Evolutionary conservation across 2,329 filamentous ascomycete genomes (phyloP).

Genomic region (Alternaria viburni): DNA sequence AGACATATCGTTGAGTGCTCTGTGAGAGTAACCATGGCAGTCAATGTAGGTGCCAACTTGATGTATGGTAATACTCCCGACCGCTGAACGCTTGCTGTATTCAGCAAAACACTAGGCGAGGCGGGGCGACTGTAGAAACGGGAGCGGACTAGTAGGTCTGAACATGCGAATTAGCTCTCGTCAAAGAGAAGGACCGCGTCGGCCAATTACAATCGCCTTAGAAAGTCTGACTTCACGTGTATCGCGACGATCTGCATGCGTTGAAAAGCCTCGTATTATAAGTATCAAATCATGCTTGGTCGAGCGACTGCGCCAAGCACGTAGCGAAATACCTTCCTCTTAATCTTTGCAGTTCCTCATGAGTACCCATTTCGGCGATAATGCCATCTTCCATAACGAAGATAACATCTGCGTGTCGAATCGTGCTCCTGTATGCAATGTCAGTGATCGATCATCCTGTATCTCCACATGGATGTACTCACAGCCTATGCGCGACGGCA

Average conservation of each 20-base stretch:
- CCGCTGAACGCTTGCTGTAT: neutral
- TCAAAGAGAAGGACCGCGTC: neutral
- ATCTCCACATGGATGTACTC: slow-evolving; percentile 34
- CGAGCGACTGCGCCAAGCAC: neutral
- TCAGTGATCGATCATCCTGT: neutral
- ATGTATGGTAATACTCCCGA: neutral
- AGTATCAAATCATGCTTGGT: neutral
- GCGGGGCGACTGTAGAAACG: neutral
- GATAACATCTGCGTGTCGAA: slow-evolving; percentile 48
- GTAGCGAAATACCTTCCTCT: neutral
- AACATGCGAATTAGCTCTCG: neutral
- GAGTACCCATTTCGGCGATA: slow-evolving; percentile 48
- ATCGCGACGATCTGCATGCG: neutral
- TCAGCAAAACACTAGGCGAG: neutral
- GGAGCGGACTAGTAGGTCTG: neutral
- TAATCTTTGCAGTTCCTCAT: slow-evolving; percentile 33
- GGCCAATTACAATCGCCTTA: neutral
- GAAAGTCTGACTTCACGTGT: neutral
- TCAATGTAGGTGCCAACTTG: neutral
- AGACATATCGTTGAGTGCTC: neutral
- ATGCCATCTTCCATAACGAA: slow-evolving; percentile 49
- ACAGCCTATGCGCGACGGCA: slow-evolving; percentile 55
- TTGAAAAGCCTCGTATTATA: neutral
- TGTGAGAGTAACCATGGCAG: neutral
- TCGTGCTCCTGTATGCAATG: slow-evolving; percentile 32